These are phyloP conservation scores for Pleurotus giganteus DNA, from an alignment of 768 basidiomycete species.

Conservation along the genomic window DNA sequence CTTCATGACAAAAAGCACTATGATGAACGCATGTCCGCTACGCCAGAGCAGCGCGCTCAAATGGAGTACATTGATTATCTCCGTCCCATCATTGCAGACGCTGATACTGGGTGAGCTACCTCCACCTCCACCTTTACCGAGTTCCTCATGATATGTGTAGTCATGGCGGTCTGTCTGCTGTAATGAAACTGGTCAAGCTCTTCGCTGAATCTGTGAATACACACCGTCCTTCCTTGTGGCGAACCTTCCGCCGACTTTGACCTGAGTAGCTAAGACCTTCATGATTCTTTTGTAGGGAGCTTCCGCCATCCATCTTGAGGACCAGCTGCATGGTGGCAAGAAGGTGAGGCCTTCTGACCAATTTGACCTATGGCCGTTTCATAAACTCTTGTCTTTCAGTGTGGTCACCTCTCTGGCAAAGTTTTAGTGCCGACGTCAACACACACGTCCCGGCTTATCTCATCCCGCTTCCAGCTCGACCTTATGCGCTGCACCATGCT, in stretches of 20 bases:
- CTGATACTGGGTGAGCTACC: constrained; percentile 78
- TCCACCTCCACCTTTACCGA: constrained; percentile 12
- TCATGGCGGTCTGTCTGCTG: constrained; percentile 88
- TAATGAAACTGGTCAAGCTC: constrained; percentile 92
- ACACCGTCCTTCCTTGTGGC: neutral
- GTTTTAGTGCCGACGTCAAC: constrained; percentile 90
- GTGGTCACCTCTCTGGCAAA: constrained; percentile 89
- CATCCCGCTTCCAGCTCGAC: constrained; percentile 89
- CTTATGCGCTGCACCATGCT: constrained; percentile 86
- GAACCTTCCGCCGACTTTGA: neutral
- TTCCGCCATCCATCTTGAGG: constrained; percentile 88
- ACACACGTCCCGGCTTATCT: constrained; percentile 80
- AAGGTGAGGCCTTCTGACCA: constrained; percentile 45
- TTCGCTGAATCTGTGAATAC: constrained; percentile 83
- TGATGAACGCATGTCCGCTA: constrained; percentile 73
- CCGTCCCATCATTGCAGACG: constrained; percentile 91
- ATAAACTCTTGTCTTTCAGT: constrained; percentile 34
- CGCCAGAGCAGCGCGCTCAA: constrained; percentile 61
- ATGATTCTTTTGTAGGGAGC: constrained; percentile 57
- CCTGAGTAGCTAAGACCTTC: neutral
- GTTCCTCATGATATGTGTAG: constrained; percentile 36
- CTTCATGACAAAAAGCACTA: constrained; percentile 93
- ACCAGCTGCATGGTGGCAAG: constrained; percentile 93
- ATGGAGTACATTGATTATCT: constrained; percentile 86
- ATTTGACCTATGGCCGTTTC: neutral